Percentiles rank a stretch among this genome's conserved stretches.
Conservation (phyloP, 495 filamentous ascomycete species). For the Penicillium cataractarum region DNA sequence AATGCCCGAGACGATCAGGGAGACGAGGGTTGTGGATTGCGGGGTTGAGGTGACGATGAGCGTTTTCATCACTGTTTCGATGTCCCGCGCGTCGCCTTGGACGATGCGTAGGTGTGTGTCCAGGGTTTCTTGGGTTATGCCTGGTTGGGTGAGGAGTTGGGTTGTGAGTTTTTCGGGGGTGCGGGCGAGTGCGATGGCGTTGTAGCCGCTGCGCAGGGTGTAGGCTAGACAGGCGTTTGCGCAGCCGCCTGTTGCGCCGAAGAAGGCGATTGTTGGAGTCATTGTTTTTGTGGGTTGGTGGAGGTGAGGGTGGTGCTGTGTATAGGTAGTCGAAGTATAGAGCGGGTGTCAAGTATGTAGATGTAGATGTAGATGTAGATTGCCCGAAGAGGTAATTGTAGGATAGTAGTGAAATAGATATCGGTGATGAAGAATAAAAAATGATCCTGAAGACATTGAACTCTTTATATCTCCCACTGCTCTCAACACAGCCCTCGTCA, state of each 20-base stretch:
- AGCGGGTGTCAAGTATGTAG: neutral
- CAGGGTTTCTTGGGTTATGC: conserved; percentile 35
- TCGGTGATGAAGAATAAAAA: neutral
- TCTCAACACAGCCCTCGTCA: neutral
- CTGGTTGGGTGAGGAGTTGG: conserved; percentile 36
- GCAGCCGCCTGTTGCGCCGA: conserved; percentile 51
- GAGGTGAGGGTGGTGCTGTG: too few species aligned
- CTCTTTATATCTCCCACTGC: neutral
- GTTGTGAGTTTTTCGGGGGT: conserved; percentile 59
- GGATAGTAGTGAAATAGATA: too few species aligned
- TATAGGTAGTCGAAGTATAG: neutral
- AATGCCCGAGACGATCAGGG: conserved; percentile 51
- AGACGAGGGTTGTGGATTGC: conserved; percentile 25
- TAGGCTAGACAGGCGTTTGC: conserved; percentile 46
- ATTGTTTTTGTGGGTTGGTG: conserved; percentile 5
- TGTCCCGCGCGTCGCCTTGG: conserved; percentile 52
- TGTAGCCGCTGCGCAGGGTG: conserved; percentile 50
- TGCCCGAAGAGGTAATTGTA: too few species aligned
- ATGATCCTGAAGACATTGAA: neutral
- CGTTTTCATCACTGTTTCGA: conserved; percentile 34
- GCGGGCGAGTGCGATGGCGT: conserved; percentile 53
- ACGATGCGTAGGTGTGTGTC: conserved; percentile 44
- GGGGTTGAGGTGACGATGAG: conserved; percentile 21
- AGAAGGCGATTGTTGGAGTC: conserved; percentile 39
- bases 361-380: neutral